Evolutionary conservation across 2,329 filamentous ascomycete genomes (phyloP), one percentile per base, ranked within the genome.

Genomic region (Trichophyton verrucosum): DNA sequence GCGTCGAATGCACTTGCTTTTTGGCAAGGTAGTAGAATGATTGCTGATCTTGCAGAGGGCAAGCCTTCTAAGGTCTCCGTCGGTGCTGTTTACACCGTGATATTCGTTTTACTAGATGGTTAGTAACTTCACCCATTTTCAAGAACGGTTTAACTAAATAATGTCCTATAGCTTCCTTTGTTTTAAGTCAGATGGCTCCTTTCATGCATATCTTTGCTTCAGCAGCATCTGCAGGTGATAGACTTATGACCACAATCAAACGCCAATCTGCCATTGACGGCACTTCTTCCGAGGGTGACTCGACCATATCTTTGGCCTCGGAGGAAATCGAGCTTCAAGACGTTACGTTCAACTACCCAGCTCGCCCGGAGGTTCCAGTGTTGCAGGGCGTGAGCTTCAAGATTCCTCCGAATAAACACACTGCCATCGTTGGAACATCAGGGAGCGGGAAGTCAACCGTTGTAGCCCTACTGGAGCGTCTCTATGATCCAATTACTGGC

Each of bases 1-100:
- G 78, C 82, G 0, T 82, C 82, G 3, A 86, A 86, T 68, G 82
- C 81, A 0, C 74, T 87, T 7, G 82, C 83, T 0, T 86, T 85
- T 67, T 87, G 82, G 82, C 80, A 85, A 67, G 84, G 84, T 40
- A 84, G 81, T 62, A 76, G 74, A 46, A 79, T 79, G 62, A 78
- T 83, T 59, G 58, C 70, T 61, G 62, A 69, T 70, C 62, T 72
- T 8, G 77, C 75, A 1, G 75, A 74, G 0, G 49, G 63, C 9
- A 61, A 61, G 1, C 46, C 51, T 22, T 44, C 58, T 22, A 62
- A 63, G n/a, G 60, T 62, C 11, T 71, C 71, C 7, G 72, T 74
- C 3, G 73, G 73, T 38, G 65, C 72, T 22, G 68, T 68, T 0
- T 75, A 73, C 42, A 74, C 73, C 0, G 73, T 75, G 0, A 75